Conservation (phyloP, 1,139 yeast genomes). For the Ogataea hybrid region DNA sequence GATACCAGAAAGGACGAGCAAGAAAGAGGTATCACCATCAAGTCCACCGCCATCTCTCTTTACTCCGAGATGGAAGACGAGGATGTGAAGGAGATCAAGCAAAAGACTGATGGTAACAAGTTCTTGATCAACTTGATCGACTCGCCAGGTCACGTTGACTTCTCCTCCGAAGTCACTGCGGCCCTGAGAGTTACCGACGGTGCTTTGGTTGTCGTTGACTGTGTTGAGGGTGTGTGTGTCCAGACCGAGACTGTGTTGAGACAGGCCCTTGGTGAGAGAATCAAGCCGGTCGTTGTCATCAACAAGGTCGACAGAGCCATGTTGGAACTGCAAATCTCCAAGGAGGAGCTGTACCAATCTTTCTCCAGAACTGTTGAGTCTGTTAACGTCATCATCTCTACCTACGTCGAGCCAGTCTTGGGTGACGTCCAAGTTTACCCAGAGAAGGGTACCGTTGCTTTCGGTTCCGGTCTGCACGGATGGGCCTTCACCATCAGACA, state of each 20-base stretch:
- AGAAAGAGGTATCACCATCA: conserved; percentile 99
- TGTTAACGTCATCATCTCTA: conserved; percentile 96
- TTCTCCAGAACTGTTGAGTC: conserved; percentile 99
- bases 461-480: conserved; percentile 99
- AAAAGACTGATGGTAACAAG: conserved; percentile 91
- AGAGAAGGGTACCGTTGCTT: conserved; percentile 98
- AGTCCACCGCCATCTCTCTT: conserved; percentile 98
- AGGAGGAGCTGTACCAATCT: conserved; percentile 98
- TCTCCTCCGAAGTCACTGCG: conserved; percentile 99
- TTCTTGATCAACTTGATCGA: conserved; percentile 98
- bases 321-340: conserved; percentile 97
- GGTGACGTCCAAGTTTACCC: conserved; percentile 99
- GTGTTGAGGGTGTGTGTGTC: conserved; percentile 99
- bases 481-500: conserved; percentile 99
- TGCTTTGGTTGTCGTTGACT: conserved; percentile 99
- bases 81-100: conserved; percentile 92
- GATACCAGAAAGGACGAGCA: conserved; percentile 99
- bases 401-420: conserved; percentile 84
- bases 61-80: conserved; percentile 88
- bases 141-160: conserved; percentile 99
- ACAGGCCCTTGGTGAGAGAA: conserved; percentile 99
- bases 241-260: conserved; percentile 99
- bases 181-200: conserved; percentile 99
- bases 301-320: conserved; percentile 99
- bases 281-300: conserved; percentile 96